A percentile compares a stretch with the other conserved stretches of the same genome.
These are phyloP conservation scores for Xerocomus nothofagi DNA, from an alignment of 1,284 basidiomycete species.

Conservation along the genomic window DNA sequence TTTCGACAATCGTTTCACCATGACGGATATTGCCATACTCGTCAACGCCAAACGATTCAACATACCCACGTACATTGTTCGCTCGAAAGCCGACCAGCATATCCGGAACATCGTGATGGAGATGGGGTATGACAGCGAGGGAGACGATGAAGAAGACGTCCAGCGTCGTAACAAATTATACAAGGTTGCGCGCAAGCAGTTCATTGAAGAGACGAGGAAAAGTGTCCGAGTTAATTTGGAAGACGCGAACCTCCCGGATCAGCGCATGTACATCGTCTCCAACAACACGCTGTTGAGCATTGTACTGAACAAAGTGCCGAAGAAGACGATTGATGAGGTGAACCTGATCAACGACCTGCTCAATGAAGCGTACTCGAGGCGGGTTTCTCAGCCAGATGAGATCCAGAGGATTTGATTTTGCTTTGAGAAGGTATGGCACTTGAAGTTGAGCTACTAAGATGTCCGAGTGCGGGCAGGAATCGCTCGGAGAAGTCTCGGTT, in stretches of 20 bases:
- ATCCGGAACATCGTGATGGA: slow-evolving; percentile 22
- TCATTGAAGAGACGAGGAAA: slow-evolving; percentile 16
- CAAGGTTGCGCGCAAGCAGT: slow-evolving; percentile 14
- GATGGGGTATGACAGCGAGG: slow-evolving; percentile 21
- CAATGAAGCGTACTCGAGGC: slow-evolving; percentile 12
- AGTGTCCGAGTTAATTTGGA: slow-evolving; percentile 18
- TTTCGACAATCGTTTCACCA: slow-evolving; percentile 24
- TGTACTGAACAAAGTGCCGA: slow-evolving; percentile 16
- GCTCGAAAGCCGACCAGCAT: slow-evolving; percentile 25
- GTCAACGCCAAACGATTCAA: slow-evolving; percentile 17
- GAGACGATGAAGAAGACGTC: slow-evolving; percentile 16
- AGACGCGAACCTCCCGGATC: slow-evolving; percentile 16
- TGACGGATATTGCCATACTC: slow-evolving; percentile 25
- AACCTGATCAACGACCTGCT: slow-evolving; percentile 19
- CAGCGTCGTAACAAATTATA: slow-evolving; percentile 12
- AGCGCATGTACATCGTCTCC: slow-evolving; percentile 26
- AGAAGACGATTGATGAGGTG: slow-evolving; percentile 22
- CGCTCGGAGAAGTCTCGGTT: too few relatives aligned
- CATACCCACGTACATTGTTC: slow-evolving; percentile 24
- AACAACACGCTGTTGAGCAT: slow-evolving; percentile 13
- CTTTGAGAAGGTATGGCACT: not conserved
- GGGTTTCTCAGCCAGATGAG: not conserved
- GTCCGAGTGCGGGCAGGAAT: too few relatives aligned
- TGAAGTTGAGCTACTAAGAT: too few relatives aligned
- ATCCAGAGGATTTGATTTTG: too few relatives aligned